Conservation (phyloP, 2,329 filamentous ascomycete species). For the Aureobasidium sp. region DNA sequence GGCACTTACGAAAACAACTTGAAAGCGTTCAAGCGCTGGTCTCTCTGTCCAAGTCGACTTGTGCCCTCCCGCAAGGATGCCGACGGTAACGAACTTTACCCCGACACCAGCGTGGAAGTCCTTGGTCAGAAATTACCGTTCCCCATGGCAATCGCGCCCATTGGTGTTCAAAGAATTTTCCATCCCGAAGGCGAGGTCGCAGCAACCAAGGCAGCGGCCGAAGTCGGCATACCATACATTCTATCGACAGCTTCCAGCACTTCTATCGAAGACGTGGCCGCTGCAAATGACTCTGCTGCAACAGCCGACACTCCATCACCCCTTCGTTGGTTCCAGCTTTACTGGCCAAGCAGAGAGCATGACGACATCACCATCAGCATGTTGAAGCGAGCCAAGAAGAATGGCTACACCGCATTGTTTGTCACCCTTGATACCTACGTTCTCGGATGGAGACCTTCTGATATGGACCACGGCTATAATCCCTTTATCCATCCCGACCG, state of each 20-base stretch:
- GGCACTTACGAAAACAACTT: constrained; percentile 29
- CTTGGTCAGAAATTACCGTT: constrained; percentile 21
- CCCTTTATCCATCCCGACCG: not conserved
- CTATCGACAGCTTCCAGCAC: constrained; percentile 58
- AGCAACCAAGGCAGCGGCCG: constrained; percentile 54
- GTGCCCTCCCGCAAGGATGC: not conserved
- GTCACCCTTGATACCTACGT: constrained; percentile 68
- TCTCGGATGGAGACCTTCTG: constrained; percentile 57
- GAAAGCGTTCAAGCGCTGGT: constrained; percentile 17
- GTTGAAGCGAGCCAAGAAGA: constrained; percentile 53
- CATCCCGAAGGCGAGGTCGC: constrained; percentile 60
- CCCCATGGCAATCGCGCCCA: constrained; percentile 58
- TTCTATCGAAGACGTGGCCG: constrained; percentile 60
- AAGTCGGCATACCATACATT: constrained; percentile 58
- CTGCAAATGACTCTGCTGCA: constrained; percentile 44
- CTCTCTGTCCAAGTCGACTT: constrained; percentile 18
- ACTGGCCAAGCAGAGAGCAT: constrained; percentile 61
- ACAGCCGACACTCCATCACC: too few relatives aligned
- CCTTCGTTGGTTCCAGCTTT: constrained; percentile 63
- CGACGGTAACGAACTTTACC: constrained; percentile 9
- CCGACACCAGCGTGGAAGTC: constrained; percentile 21
- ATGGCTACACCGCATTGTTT: constrained; percentile 59
- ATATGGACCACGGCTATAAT: constrained; percentile 22
- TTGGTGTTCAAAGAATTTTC: constrained; percentile 63
- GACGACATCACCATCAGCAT: constrained; percentile 60